A percentile compares a stretch with the other conserved stretches of the same genome.
phyloP scores from a whole-genome alignment of 352 stramenopile genomes.

The Globisporangium heterothallicum region DNA sequence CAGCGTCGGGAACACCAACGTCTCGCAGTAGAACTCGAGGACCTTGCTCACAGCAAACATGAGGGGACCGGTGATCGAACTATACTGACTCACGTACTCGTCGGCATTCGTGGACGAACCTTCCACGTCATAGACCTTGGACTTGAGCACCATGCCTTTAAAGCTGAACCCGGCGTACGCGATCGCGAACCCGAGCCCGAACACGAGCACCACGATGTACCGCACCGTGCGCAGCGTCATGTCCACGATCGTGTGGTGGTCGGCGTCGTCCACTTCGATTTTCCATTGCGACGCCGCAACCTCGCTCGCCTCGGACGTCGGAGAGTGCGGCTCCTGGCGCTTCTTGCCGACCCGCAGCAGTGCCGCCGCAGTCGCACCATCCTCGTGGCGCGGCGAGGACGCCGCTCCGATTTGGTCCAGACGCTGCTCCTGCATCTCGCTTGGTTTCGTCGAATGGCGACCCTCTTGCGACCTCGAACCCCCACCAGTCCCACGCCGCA shows the following conservation, averaged over 20 bases:
- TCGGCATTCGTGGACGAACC: slow-evolving; percentile 12
- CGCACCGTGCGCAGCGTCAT: slow-evolving; percentile 18
- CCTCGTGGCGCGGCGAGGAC: neutral
- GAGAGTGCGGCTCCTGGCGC: slow-evolving; percentile 1
- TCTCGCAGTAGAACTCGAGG: slow-evolving; percentile 20
- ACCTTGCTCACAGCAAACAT: slow-evolving; percentile 15
- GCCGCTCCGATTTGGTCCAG: slow-evolving; percentile 6
- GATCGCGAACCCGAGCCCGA: slow-evolving; percentile 14
- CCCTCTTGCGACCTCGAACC: too few relatives aligned
- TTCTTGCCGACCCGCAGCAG: neutral
- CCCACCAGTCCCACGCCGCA: too few relatives aligned
- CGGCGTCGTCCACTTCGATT: slow-evolving; percentile 8
- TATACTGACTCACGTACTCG: slow-evolving; percentile 11
- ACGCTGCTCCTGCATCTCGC: neutral
- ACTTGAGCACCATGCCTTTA: slow-evolving; percentile 9
- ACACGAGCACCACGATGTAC: slow-evolving; percentile 15
- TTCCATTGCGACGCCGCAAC: slow-evolving; percentile 5
- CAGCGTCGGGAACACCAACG: slow-evolving; percentile 19
- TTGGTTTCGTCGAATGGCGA: slow-evolving; percentile 7
- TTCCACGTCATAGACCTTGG: slow-evolving; percentile 8
- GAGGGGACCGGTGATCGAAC: slow-evolving; percentile 14
- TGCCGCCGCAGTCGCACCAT: neutral
- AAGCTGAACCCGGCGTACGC: slow-evolving; percentile 7
- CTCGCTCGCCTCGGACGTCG: slow-evolving; percentile 9
- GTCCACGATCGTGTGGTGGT: slow-evolving; percentile 20